Evolutionary conservation across 2,329 filamentous ascomycete species (phyloP), one percentile per base, ranked within the genome.

Genomic region (Aspergillus sp.): DNA sequence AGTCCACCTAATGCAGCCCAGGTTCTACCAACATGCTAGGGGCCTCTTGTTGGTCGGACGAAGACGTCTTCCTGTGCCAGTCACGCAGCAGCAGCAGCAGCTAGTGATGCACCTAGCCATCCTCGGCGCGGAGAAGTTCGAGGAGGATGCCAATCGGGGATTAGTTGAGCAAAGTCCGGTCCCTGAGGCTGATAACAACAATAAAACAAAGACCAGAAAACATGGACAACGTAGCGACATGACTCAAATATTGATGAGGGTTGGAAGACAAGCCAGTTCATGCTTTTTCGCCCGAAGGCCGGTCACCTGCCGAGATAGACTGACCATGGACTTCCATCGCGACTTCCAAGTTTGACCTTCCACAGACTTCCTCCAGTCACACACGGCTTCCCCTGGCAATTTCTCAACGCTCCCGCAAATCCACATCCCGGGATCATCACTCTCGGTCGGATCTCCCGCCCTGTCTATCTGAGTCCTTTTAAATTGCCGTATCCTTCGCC

Each of bases 121-220:
- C 31, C 41, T 25, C 51, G 19, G 51, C 51, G 51, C 51, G 46
- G 46, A n/a, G 4, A 48, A 48, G 45, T 50, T 51, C 21, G 31
- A 37, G 17, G 51, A 46, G 27, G 27, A 31, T 31, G 27, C 27
- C 27, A 31, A 31, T 31, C 9, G 8, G 27, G 27, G 27, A 31
- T 31, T 31, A 31, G 27, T 31, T 11, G 3, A 39, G 27, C 27
- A 46, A 53, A n/a, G 35, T 31, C 25, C 27, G 51, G 51, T 53
- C 41, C 31, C 51, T 53, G 51, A 53, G 51, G 51, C 51, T 53
- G 41, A 35, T 17, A 27, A 14, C 25, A n/a, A 11, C 35, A 50
- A 39, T 27, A 19, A 37, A 40, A 39, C 31, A 27, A 50, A 37
- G 17, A 35, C 27, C 17, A 48, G 17, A 44, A 52, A 52, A 43